These are phyloP conservation scores for Dalechampia spathulata DNA, from an alignment of 441 rosid genomes.

Conservation along the genomic window DNA sequence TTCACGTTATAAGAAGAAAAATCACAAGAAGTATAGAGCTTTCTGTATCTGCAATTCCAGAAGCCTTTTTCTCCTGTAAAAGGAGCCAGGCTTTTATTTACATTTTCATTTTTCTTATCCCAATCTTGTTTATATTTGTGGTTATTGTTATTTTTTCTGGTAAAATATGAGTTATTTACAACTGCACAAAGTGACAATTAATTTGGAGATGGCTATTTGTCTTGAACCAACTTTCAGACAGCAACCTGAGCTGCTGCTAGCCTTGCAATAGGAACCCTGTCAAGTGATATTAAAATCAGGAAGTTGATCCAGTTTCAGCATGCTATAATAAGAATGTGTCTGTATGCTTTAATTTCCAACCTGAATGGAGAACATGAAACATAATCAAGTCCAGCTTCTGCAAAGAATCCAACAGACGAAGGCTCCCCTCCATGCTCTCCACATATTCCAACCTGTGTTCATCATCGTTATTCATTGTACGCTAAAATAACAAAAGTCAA, in stretches of 20 bases:
- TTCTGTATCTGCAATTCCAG: neutral
- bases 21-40: neutral
- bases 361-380: conserved; percentile 98
- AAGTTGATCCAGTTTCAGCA: neutral
- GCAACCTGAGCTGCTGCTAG: conserved; percentile 94
- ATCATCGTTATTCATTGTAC: neutral
- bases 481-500: no score
- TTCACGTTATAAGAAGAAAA: no score
- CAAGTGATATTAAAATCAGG: neutral
- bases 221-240: conserved; percentile 4
- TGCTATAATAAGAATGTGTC: no score
- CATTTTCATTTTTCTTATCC: neutral
- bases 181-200: neutral
- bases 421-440: conserved; percentile 99
- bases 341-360: conserved; percentile 21
- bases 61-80: neutral
- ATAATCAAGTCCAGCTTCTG: conserved; percentile 81
- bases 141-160: neutral
- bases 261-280: conserved; percentile 97
- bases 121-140: neutral
- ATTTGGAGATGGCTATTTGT: neutral
- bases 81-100: conserved; percentile 8
- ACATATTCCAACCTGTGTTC: conserved; percentile 79
- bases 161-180: conserved; percentile 19
- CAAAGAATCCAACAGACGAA: conserved; percentile 84